phyloP scores from a whole-genome alignment of 2,329 filamentous ascomycete species.

The Neonectria neomacrospora region DNA sequence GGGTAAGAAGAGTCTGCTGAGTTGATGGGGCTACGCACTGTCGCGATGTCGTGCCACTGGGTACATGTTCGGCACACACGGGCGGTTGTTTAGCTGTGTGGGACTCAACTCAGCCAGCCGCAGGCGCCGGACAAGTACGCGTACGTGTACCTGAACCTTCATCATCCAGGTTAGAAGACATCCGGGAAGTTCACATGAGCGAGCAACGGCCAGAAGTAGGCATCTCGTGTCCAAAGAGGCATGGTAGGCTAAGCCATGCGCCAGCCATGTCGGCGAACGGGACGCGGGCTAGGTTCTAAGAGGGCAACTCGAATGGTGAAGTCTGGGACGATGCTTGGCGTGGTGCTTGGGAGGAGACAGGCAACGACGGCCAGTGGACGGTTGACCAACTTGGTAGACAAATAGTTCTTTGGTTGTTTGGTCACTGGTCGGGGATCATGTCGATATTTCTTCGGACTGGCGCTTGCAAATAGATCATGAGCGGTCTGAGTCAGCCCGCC shows the following conservation, averaged over 20 bases:
- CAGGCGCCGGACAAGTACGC: constrained; percentile 8
- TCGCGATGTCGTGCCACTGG: constrained; percentile 8
- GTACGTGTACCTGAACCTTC: constrained; percentile 11
- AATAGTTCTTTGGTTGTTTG: constrained; percentile 1
- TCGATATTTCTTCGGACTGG: not conserved
- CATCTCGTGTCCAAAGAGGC: constrained; percentile 11
- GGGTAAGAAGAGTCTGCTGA: constrained; percentile 4
- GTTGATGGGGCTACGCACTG: not conserved
- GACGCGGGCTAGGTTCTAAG: constrained; percentile 7
- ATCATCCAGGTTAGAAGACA: constrained; percentile 12
- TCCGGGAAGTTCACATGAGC: not conserved
- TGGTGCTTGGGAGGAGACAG: not conserved
- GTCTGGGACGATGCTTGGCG: not conserved
- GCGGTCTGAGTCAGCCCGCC: constrained; percentile 30
- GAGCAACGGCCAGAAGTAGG: constrained; percentile 3
- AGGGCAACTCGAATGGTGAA: constrained; percentile 10
- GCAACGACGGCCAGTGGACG: constrained; percentile 1
- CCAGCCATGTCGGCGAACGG: constrained; percentile 17
- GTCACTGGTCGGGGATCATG: not conserved
- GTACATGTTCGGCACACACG: not conserved
- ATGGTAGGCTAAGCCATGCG: constrained; percentile 20
- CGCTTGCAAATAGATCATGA: constrained; percentile 1
- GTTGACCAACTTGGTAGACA: constrained; percentile 1
- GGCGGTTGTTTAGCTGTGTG: constrained; percentile 11
- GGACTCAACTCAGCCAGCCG: constrained; percentile 24